Conservation (phyloP, 768 basidiomycete species). For the Kondoa malvinella region DNA sequence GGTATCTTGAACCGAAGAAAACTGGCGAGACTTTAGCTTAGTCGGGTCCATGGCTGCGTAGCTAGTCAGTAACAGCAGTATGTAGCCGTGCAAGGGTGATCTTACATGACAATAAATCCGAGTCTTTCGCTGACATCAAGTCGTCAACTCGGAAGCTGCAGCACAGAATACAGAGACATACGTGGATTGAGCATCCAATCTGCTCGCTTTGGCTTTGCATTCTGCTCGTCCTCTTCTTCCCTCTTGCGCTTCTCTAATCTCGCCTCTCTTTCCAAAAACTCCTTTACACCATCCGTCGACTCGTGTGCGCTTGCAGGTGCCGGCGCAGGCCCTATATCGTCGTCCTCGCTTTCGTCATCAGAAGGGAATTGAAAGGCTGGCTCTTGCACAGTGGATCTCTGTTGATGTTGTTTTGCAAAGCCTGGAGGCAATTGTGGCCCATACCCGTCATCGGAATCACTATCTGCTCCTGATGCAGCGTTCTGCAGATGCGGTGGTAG, state of each 20-base stretch:
- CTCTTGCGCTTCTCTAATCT: background rate
- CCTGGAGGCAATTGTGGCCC: background rate
- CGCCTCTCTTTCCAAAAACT: background rate
- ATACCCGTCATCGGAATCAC: background rate
- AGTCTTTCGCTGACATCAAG: background rate
- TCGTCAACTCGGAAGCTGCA: background rate
- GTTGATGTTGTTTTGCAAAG: too few species aligned
- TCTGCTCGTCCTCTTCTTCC: background rate
- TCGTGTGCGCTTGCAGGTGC: background rate
- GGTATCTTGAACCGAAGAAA: background rate
- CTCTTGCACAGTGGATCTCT: too few species aligned
- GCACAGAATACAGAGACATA: background rate
- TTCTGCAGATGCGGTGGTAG: too few species aligned
- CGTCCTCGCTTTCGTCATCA: background rate
- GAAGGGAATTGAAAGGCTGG: background rate
- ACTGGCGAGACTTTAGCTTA: constrained; percentile 1
- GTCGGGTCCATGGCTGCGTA: constrained; percentile 4
- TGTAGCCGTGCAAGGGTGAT: too few species aligned
- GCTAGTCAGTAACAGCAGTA: background rate
- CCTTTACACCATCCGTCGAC: background rate
- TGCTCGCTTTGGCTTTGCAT: background rate
- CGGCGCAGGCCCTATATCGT: constrained; percentile 2
- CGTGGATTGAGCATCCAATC: constrained; percentile 6
- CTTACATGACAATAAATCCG: constrained; percentile 1
- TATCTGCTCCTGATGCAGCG: background rate